Evolutionary conservation across 2,329 filamentous ascomycete genomes (phyloP), one percentile per base, ranked within the genome.

Genomic region (Didymellaceae sp.): DNA sequence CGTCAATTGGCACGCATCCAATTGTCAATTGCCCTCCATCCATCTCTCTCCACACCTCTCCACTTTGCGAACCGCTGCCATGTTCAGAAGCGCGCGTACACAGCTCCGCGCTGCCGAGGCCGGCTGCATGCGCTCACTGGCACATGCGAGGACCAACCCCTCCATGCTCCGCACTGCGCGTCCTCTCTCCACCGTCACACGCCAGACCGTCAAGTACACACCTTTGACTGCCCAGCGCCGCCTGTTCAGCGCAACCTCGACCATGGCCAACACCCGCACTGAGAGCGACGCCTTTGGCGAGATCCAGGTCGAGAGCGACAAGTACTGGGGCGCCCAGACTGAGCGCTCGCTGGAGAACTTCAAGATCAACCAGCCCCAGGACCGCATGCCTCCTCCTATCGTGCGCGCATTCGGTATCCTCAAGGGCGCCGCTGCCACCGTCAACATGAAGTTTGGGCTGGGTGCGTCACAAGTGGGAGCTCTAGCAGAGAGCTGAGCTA

Each of bases 211-310:
- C 57, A 49, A 42, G 39, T 55, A 40, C 54, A 55, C 61, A 44
- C 61, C 59, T 42, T 53, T 65, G 57, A 54, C 41, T 32, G 33
- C 58, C 8, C 61, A 61, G 44, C 50, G 49, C 59, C 68, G 70
- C 55, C 63, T 59, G 22, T 74, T 74, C 59, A 63, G 51, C 58
- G 49, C 62, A 17, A 66, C 70, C 44, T 54, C 56, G 59, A 71
- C 35, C 45, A 74, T 74, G 72, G 68, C 70, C 53, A 67, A 65
- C 46, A 88, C 86, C 61, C 86, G 94, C 77, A 90, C 88, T 69
- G 94, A 99, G 80, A 94, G 86, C 77, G 94, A 99, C 82, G 94
- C 94, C 77, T 97, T 97, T 81, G 94, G 94, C 78, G 91, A 96
- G 80, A 85, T 99, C 75, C 86, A 96, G 81, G 92, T 97, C 65